phyloP scores from a whole-genome alignment of 768 basidiomycete species.

The Suillus brevipes region DNA sequence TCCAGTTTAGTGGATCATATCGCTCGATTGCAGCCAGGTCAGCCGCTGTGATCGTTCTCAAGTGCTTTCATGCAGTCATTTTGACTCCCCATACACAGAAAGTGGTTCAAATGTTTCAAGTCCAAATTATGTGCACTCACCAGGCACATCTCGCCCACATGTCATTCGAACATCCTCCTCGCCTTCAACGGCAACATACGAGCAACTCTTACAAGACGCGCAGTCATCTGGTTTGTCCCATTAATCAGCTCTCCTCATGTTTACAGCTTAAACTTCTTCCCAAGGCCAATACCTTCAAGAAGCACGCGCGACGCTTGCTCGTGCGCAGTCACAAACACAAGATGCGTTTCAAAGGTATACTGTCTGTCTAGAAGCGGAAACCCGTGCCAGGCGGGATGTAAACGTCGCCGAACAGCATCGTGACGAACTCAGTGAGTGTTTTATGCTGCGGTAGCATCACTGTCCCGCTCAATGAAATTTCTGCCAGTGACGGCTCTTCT shows the following conservation, averaged over 20 bases:
- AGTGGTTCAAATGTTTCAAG: constrained; percentile 31
- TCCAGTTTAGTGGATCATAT: constrained; percentile 34
- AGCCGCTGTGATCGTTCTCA: constrained; percentile 5
- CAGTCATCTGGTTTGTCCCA: constrained; percentile 54
- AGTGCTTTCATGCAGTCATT: constrained; percentile 4
- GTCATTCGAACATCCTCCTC: constrained; percentile 50
- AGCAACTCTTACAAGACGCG: constrained; percentile 58
- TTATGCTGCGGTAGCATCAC: constrained; percentile 18
- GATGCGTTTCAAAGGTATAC: constrained; percentile 72
- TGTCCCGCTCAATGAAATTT: constrained; percentile 10
- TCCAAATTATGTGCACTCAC: constrained; percentile 33
- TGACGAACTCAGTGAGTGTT: constrained; percentile 52
- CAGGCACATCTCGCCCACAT: constrained; percentile 32
- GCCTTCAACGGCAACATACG: constrained; percentile 50
- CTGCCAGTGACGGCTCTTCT: constrained; percentile 34
- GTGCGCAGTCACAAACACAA: constrained; percentile 71
- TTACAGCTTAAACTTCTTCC: constrained; percentile 12
- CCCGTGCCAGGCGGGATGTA: constrained; percentile 65
- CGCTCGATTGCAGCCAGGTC: constrained; percentile 36
- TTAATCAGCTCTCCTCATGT: not conserved
- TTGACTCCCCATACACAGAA: constrained; percentile 19
- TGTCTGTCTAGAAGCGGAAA: constrained; percentile 65
- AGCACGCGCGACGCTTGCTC: constrained; percentile 56
- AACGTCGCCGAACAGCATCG: constrained; percentile 65
- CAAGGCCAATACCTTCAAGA: constrained; percentile 64